These are phyloP conservation scores for Penicillium lividum DNA, from an alignment of 495 filamentous ascomycete species.

Conservation along the genomic window DNA sequence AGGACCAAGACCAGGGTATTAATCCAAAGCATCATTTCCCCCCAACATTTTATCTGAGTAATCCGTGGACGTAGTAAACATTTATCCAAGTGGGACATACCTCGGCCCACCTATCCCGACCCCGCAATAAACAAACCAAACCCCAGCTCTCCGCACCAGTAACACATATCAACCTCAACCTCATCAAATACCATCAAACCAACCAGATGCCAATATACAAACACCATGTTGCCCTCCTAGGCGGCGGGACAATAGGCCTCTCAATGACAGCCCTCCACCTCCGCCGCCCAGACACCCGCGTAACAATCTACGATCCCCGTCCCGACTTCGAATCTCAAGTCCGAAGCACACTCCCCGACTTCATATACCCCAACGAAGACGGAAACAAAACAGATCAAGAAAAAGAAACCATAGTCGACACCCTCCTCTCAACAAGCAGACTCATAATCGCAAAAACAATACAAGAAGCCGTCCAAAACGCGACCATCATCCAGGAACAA, in stretches of 20 bases:
- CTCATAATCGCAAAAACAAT: conserved; percentile 33
- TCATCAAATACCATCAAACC: not conserved
- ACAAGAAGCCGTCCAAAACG: conserved; percentile 3
- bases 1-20: no score
- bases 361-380: conserved; percentile 10
- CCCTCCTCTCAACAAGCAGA: conserved; percentile 29
- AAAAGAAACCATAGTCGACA: conserved; percentile 24
- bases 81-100: no score
- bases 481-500: conserved; percentile 58
- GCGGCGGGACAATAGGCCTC: conserved; percentile 61
- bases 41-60: no score
- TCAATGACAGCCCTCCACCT: conserved; percentile 61
- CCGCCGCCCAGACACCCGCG: conserved; percentile 35
- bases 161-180: no score
- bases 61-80: no score
- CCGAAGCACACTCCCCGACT: conserved; percentile 37
- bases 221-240: conserved; percentile 52
- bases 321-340: conserved; percentile 52
- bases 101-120: no score
- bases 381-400: conserved; percentile 18
- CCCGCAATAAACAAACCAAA: no score
- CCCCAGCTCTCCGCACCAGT: no score
- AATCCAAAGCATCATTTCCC: no score
- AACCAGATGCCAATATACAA: conserved; percentile 10
- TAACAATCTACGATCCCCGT: conserved; percentile 56